These are phyloP conservation scores for Fusarium coicis DNA, from an alignment of 2,329 filamentous ascomycete genomes.

Conservation along the genomic window DNA sequence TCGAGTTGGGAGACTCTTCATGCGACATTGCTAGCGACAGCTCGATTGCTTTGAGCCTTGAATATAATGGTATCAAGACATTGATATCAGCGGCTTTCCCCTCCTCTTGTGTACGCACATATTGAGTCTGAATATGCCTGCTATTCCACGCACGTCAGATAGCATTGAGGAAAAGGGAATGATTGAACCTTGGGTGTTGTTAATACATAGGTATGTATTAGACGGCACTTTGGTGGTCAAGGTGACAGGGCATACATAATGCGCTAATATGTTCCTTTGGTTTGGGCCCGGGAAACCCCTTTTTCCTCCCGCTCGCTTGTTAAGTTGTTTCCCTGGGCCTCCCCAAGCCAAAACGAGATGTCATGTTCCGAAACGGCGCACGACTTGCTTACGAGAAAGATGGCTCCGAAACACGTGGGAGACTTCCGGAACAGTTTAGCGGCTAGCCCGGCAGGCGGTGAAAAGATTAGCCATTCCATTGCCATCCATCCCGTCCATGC, in stretches of 20 bases:
- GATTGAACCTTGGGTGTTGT: background rate
- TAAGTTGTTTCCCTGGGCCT: conserved; percentile 26
- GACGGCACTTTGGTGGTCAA: conserved; percentile 4
- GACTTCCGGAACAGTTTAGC: conserved; percentile 45
- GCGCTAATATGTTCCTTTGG: conserved; percentile 23
- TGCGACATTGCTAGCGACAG: background rate
- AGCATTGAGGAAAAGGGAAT: background rate
- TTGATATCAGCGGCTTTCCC: background rate
- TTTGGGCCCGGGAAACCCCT: conserved; percentile 36
- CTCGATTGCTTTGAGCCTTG: background rate
- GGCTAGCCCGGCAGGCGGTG: conserved; percentile 39
- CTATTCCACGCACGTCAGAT: background rate
- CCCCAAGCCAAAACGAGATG: conserved; percentile 27
- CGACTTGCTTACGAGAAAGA: conserved; percentile 29
- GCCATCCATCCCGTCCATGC: background rate
- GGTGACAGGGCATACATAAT: conserved; percentile 29
- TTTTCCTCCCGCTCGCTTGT: conserved; percentile 35
- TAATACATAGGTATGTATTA: background rate
- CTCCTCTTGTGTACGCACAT: background rate
- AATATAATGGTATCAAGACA: background rate
- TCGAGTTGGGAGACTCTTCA: background rate
- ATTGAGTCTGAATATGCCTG: too few species aligned
- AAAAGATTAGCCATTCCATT: conserved; percentile 41
- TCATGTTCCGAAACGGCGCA: conserved; percentile 26
- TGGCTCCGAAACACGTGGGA: conserved; percentile 43